Evolutionary conservation across 345 rosid genomes (phyloP), one percentile per base, ranked within the genome.

Genomic region (Garcia nutans): DNA sequence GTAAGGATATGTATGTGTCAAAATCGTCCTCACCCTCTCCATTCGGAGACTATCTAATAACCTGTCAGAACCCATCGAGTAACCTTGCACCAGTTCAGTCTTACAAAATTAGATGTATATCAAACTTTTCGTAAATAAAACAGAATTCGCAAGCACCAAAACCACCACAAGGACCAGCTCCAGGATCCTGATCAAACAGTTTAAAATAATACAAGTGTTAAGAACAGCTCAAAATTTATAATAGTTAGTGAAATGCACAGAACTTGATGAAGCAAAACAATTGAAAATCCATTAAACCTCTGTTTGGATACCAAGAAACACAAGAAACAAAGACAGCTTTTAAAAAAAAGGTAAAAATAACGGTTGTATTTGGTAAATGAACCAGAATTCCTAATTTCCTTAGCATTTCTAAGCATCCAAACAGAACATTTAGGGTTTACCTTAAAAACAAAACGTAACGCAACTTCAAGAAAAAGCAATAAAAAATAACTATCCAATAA

Each of bases 11-110:
- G 91, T 88, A 73, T 92, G 89, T 24, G 94, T 89, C 73, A 93
- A 81, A 76, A 93, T 92, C 26, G 96, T 96, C 85, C 97, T 86
- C 84, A 96, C 89, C 75, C 96, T 89, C 90, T 89, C 98, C 97
- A 95, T 92, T 76, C 67, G 85, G 74, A 96, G 85, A 59, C 84
- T 78, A 63, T 90, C 88, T 56, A 90, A 81, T 47, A 93, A 71
- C 79, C 68, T 89, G 70, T 88, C 89, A 59, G 87, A 86, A 42
- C 85, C 91, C 97, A 92, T 93, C 15, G 8, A 31, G 6, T 42
- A 71, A 70, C 11, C 22, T 66, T 50, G 26, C 59, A 24, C 47
- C 6, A 49, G 24, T 68, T 23, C 63, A 9, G 70, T 52, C n/a
- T 58, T 24, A 41, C 31, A 16, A 68, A 59, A 49, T 15, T 10